These are phyloP conservation scores for Neopestalotiopsis clavispora DNA, from an alignment of 2,329 filamentous ascomycete genomes.

Conservation along the genomic window DNA sequence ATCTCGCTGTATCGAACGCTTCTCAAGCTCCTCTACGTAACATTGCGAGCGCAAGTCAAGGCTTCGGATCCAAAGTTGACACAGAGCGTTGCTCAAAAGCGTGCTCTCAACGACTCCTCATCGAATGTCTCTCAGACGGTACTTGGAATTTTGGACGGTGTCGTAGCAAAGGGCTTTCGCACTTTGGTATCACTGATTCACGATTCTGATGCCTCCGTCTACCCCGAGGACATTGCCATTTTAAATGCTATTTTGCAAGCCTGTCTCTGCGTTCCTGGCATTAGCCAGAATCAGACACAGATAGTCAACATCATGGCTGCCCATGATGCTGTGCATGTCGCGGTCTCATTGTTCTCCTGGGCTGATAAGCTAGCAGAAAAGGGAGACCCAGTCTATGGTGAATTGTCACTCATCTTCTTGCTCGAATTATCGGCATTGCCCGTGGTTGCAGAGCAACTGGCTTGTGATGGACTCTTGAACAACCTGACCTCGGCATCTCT, in stretches of 20 bases:
- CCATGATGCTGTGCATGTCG: slow-evolving; percentile 79
- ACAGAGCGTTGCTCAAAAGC: slow-evolving; percentile 33
- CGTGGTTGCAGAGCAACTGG: slow-evolving; percentile 84
- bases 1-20: slow-evolving; percentile 81
- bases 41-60: slow-evolving; percentile 69
- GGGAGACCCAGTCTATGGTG: slow-evolving; percentile 89
- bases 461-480: slow-evolving; percentile 81
- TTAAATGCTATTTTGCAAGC: slow-evolving; percentile 88
- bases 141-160: slow-evolving; percentile 78
- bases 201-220: slow-evolving; percentile 67
- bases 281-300: slow-evolving; percentile 72
- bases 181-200: slow-evolving; percentile 83
- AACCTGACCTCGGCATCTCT: slow-evolving; percentile 81
- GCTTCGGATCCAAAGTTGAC: slow-evolving; percentile 32
- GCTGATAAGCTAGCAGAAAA: slow-evolving; percentile 79
- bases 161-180: slow-evolving; percentile 83
- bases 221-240: slow-evolving; percentile 82
- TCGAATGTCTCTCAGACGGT: slow-evolving; percentile 64
- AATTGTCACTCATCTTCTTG: slow-evolving; percentile 87
- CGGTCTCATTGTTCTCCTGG: slow-evolving; percentile 91
- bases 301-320: slow-evolving; percentile 72
- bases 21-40: slow-evolving; percentile 83
- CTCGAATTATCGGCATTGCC: slow-evolving; percentile 85
- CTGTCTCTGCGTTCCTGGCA: slow-evolving; percentile 77
- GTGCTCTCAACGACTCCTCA: slow-evolving; percentile 38